Evolutionary conservation across 2,329 filamentous ascomycete genomes (phyloP), one percentile per base, ranked within the genome.

Genomic region (Cytospora leucostoma): DNA sequence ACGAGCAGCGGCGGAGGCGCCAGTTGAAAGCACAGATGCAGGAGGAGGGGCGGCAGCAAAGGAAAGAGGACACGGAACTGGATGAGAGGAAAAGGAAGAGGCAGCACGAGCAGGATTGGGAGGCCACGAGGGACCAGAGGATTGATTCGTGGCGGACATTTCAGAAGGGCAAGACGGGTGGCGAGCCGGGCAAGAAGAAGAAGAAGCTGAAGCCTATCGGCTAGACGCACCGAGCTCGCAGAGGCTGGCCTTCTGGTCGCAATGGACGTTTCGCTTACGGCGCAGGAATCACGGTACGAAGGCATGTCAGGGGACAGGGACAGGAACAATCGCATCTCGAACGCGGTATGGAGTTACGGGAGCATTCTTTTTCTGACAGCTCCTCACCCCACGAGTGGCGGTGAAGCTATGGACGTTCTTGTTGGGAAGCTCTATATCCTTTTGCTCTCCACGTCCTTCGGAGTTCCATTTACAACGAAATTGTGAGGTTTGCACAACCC

Each of bases 111-210:
- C 88, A 95, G 78, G 90, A 93, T 67, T 99, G 95, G 95, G 95
- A 99, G 80, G 88, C 91, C 72, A 96, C 90, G 33, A 82, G 95
- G 54, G 95, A 99, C 65, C 85, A 92, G 78, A 85, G 95, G 68
- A 98, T 99, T 76, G 91, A 88, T 68, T 97, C 90, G 75, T 99
- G 95, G 95, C 86, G 95, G 63, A 86, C 93, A 68, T 99, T 96
- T 72, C 88, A 95, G 75, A 95, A 96, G 79, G 85, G 84, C 66
- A 87, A 84, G 76, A 81, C 79, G 21, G 80, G 79, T 7, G 69
- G 66, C 27, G 68, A 76, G 74, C 76, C 72, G 21, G 47, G 61
- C 68, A 78, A 76, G 49, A 84, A 84, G 76, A 88, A 87, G 78
- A 88, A 87, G 75, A 85, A 88, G 76, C 78, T 86, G 59, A 87